Evolutionary conservation across 345 rosid genomes (phyloP), one percentile per base, ranked within the genome.

Genomic region (Lepidium sativum): DNA sequence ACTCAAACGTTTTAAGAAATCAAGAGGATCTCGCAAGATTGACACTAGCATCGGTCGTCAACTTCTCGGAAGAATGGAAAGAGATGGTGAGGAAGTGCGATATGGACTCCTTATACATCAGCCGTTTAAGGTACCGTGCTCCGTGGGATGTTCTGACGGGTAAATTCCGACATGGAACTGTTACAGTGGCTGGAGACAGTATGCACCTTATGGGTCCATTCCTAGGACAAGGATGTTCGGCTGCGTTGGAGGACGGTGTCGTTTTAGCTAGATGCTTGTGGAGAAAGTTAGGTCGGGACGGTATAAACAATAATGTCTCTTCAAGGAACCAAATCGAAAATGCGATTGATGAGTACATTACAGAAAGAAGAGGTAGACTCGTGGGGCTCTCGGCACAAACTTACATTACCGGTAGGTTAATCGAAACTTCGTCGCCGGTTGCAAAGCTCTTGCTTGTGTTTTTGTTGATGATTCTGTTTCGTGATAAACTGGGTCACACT

Each of bases 121-220:
- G 56, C n/a, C 77, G 23, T 9, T 50, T 80, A 57, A 75, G 77
- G 29, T 80, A 80, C 53, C 78, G 77, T 0, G 39, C 73, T 7
- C 87, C 80, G 10, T 76, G 81, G 83, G 80, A 78, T 6, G 40
- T 80, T 14, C 27, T 78, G n/a, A 21, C 43, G 0, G 74, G 73
- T 9, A 73, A 45, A 12, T 77, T 70, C 43, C 50, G 73, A 33
- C 77, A 59, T 32, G 84, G 86, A 42, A 71, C 72, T 0, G 75
- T 75, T 16, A 81, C 80, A 20, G 83, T 83, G 13, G 83, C 83
- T 1, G 81, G 91, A 7, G 82, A 81, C 35, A 76, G 80, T 39
- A 67, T 83, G 83, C 88, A 81, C 11, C 48, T 65, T 11, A 85
- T 81, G 88, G 76, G 77, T 33, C 91, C 83, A 6, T 80, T 80